Conservation (phyloP, 2,329 filamentous ascomycete species). For the Curvularia lunata region DNA sequence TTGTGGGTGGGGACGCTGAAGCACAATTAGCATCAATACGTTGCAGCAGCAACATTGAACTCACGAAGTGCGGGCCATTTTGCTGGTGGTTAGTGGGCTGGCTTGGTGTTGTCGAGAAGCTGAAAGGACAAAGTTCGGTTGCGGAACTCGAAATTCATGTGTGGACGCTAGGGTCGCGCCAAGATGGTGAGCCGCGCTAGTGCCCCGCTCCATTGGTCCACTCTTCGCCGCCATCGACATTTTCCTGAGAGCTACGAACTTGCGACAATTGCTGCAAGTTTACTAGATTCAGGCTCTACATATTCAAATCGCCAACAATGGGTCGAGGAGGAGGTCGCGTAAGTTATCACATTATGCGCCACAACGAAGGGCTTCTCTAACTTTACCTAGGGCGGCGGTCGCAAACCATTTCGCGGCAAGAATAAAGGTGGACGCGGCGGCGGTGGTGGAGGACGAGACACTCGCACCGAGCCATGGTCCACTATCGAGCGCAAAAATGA, state of each 20-base stretch:
- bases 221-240: conserved; percentile 31
- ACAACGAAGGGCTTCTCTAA: conserved; percentile 18
- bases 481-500: conserved; percentile 80
- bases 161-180: conserved; percentile 34
- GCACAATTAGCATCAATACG: conserved; percentile 3
- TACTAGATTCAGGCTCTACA: conserved; percentile 8
- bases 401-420: conserved; percentile 41
- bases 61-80: conserved; percentile 48
- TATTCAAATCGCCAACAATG: conserved; percentile 30
- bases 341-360: conserved; percentile 18
- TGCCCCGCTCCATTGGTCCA: conserved; percentile 18
- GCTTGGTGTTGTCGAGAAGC: conserved; percentile 38
- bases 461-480: conserved; percentile 47
- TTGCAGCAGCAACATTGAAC: conserved; percentile 10
- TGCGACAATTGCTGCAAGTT: conserved; percentile 28
- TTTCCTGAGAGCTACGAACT: conserved; percentile 34
- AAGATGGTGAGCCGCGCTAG: conserved; percentile 24
- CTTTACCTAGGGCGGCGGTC: conserved; percentile 34
- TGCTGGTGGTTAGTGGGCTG: conserved; percentile 47
- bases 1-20: conserved; percentile 85
- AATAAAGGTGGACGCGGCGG: conserved; percentile 39
- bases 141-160: conserved; percentile 31
- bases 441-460: conserved; percentile 38
- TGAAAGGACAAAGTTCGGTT: conserved; percentile 27
- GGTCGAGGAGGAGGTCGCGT: conserved; percentile 38